Conservation (phyloP, 2,329 filamentous ascomycete genomes). For the Epichloe hybrida region DNA sequence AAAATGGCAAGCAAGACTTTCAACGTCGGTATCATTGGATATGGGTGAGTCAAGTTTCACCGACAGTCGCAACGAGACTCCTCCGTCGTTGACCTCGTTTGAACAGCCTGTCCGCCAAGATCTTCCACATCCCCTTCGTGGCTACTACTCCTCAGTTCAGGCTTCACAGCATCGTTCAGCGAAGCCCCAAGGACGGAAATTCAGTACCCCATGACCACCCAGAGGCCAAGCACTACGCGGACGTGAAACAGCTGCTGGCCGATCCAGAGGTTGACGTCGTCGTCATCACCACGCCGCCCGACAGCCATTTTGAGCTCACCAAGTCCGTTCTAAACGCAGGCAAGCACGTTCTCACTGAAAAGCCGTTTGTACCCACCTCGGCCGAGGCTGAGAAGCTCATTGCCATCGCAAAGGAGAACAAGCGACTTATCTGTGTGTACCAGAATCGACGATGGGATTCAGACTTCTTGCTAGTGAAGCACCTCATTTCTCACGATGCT, state of each 20-base stretch:
- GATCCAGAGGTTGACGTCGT: conserved; percentile 56
- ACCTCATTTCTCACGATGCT: conserved; percentile 43
- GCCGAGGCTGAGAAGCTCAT: conserved; percentile 53
- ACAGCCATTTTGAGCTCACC: conserved; percentile 54
- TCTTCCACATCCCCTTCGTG: conserved; percentile 77
- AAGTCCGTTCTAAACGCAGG: conserved; percentile 52
- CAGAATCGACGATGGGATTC: conserved; percentile 68
- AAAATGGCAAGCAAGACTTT: conserved; percentile 25
- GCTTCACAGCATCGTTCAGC: conserved; percentile 65
- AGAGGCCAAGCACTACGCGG: conserved; percentile 47
- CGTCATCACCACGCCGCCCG: conserved; percentile 57
- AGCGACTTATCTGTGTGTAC: conserved; percentile 50
- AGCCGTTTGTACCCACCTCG: conserved; percentile 64
- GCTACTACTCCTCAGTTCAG: conserved; percentile 47
- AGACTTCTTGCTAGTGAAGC: conserved; percentile 58
- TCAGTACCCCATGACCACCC: conserved; percentile 60
- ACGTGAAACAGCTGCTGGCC: conserved; percentile 46
- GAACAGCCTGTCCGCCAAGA: conserved; percentile 49
- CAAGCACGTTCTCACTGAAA: conserved; percentile 72
- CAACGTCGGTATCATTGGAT: conserved; percentile 38
- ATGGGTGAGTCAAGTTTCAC: conserved; percentile 29
- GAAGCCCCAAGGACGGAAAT: conserved; percentile 48
- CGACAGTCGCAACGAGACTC: not conserved
- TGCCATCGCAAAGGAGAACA: conserved; percentile 35
- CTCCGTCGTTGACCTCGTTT: conserved; percentile 3